Percentiles rank a stretch among this genome's conserved stretches.
Evolutionary conservation across 805 yeast species (phyloP).

Genomic region (Kodamaea leandrae): DNA sequence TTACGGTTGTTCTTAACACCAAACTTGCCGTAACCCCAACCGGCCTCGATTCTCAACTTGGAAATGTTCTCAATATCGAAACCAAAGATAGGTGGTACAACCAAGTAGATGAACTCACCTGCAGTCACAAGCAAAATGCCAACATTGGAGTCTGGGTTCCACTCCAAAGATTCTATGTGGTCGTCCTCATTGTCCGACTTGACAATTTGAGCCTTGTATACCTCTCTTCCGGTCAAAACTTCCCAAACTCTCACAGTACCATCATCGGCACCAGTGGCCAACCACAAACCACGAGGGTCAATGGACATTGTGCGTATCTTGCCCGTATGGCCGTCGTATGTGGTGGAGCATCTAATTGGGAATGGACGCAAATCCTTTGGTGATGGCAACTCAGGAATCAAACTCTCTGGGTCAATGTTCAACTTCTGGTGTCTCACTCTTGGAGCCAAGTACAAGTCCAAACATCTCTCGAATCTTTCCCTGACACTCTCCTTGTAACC

Average conservation of each 20-base stretch:
- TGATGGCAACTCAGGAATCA: slow-evolving; percentile 93
- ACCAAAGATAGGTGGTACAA: slow-evolving; percentile 91
- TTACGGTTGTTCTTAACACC: slow-evolving; percentile 50
- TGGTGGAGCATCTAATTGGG: slow-evolving; percentile 86
- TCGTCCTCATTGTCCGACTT: slow-evolving; percentile 62
- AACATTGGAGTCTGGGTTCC: slow-evolving; percentile 78
- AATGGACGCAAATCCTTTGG: slow-evolving; percentile 96
- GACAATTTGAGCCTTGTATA: slow-evolving; percentile 57
- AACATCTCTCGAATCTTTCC: slow-evolving; percentile 90
- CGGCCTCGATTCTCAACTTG: slow-evolving; percentile 75
- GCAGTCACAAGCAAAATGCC: slow-evolving; percentile 85
- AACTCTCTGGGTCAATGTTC: slow-evolving; percentile 92
- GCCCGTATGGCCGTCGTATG: slow-evolving; percentile 79
- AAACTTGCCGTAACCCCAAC: slow-evolving; percentile 81
- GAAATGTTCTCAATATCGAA: slow-evolving; percentile 81
- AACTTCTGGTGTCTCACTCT: slow-evolving; percentile 88
- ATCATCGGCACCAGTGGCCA: slow-evolving; percentile 97
- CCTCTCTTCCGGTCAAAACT: slow-evolving; percentile 90
- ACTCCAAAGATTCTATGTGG: slow-evolving; percentile 73
- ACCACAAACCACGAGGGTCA: slow-evolving; percentile 89
- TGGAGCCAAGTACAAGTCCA: slow-evolving; percentile 94
- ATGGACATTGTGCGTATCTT: slow-evolving; percentile 78
- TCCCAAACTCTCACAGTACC: slow-evolving; percentile 98
- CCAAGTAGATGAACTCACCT: slow-evolving; percentile 73
- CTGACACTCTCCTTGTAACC: slow-evolving; percentile 83